Evolutionary conservation across 148 eudicot species (phyloP), one percentile per base, ranked within the genome.

Genomic region (Fagopyrum tataricum): DNA sequence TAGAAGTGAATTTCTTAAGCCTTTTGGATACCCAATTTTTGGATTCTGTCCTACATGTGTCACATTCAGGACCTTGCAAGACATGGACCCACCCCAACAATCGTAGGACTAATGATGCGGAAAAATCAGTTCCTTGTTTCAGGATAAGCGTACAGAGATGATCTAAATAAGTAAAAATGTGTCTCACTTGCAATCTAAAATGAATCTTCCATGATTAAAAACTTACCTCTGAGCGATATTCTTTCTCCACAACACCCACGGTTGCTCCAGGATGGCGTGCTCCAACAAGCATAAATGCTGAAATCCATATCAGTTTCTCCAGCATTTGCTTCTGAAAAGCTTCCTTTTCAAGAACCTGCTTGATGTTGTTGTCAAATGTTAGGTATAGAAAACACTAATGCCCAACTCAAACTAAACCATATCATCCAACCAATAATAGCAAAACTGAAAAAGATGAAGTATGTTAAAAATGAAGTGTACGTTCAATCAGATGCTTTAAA

Each of bases 231-330:
- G 93, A 82, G 67, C 89, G 86, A 72, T 84, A 90, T 62, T 89
- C 97, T 77, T 91, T 91, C 89, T 95, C 98, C 10, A 95, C 98
- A 51, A 1, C 88, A 58, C 98, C 98, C 37, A 95, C 97, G 55
- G 90, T 90, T 62, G 98, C 97, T 49, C 98, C 98, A 42, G 97
- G 97, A 90, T 95, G 98, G 62, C 91, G 98, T 52, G 97, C 97
- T 76, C 98, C 98, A 75, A 95, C 98, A 62, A 95, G 91, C 98
- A 95, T 95, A 81, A 91, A 95, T 44, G 96, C 98, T 53, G 90
- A 84, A 73, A 95, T 95, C 98, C 98, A 95, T 81, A 95, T 91
- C 64, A 95, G 93, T 78, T 95, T 95, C 83, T 95, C 97, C 48
- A 95, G 74, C 98, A 95, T 90, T 76, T 95, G 97, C 80, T 95